These are phyloP conservation scores for Epichloe uncinata DNA, from an alignment of 2,329 filamentous ascomycete genomes.

Conservation along the genomic window DNA sequence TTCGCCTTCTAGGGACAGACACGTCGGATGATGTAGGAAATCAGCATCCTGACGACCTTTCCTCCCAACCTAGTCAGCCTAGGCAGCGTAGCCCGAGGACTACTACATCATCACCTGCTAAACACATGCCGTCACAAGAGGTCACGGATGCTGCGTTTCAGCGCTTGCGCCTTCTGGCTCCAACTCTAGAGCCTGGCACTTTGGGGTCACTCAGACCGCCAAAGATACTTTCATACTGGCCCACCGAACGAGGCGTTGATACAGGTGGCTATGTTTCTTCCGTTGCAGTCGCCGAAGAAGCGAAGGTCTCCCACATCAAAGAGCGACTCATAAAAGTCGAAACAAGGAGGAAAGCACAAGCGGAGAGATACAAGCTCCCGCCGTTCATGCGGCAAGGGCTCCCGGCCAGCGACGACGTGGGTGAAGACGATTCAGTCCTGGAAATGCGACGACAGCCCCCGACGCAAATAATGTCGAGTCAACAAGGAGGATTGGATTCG, in stretches of 20 bases:
- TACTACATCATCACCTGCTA: slow-evolving; percentile 6
- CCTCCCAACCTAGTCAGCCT: slow-evolving; percentile 1
- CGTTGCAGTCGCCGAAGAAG: slow-evolving; percentile 22
- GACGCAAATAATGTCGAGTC: slow-evolving; percentile 23
- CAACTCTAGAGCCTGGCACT: slow-evolving; percentile 15
- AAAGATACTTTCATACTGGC: slow-evolving; percentile 25
- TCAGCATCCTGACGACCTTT: slow-evolving; percentile 6
- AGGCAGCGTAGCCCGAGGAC: neutral
- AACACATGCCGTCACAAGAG: slow-evolving; percentile 3
- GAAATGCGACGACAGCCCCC: slow-evolving; percentile 9
- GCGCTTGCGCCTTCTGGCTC: slow-evolving; percentile 22
- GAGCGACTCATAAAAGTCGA: slow-evolving; percentile 21
- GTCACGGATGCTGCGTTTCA: slow-evolving; percentile 17
- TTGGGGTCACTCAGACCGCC: slow-evolving; percentile 16
- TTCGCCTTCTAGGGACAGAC: slow-evolving; percentile 15
- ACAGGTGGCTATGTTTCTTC: slow-evolving; percentile 25
- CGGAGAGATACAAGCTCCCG: slow-evolving; percentile 21
- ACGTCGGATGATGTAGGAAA: slow-evolving; percentile 4
- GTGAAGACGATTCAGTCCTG: slow-evolving; percentile 6
- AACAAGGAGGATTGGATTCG: slow-evolving; percentile 18
- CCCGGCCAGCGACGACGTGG: slow-evolving; percentile 3
- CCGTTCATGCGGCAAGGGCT: slow-evolving; percentile 15
- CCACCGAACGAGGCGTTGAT: slow-evolving; percentile 21
- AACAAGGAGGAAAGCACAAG: slow-evolving; percentile 19
- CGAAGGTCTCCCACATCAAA: slow-evolving; percentile 21